Conservation (phyloP, 140 eudicot species). For the Cichorium intybus region DNA sequence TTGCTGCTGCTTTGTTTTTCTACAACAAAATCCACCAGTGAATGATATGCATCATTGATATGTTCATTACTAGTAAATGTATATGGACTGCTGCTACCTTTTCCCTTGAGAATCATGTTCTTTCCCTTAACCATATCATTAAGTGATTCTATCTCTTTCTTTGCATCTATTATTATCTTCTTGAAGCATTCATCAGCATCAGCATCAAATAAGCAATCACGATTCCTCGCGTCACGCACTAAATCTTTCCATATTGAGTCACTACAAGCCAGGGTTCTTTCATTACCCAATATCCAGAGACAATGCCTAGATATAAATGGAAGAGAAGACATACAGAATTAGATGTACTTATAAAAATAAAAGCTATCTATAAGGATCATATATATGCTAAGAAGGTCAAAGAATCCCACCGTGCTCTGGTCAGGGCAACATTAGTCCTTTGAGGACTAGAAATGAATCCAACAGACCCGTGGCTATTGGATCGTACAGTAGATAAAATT, state of each 20-base stretch:
- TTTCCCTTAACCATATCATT: conserved; percentile 50
- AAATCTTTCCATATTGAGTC: conserved; percentile 46
- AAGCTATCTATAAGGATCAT: too few species aligned
- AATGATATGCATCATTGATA: too few species aligned
- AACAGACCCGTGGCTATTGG: too few species aligned
- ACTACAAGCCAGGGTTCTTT: conserved; percentile 37
- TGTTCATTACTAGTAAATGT: background rate
- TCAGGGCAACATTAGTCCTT: too few species aligned
- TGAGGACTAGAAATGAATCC: too few species aligned
- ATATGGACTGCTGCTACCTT: background rate
- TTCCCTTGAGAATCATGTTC: conserved; percentile 3
- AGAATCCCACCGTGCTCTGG: conserved; percentile 62
- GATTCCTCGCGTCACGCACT: conserved; percentile 47
- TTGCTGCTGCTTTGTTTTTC: background rate
- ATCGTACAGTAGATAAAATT: too few species aligned
- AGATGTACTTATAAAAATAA: too few species aligned
- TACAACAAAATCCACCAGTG: too few species aligned
- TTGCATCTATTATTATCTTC: conserved; percentile 32
- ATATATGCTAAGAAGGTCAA: too few species aligned
- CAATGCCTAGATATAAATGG: too few species aligned
- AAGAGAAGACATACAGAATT: too few species aligned
- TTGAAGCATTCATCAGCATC: conserved; percentile 40
- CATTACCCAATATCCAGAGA: too few species aligned
- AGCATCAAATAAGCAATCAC: conserved; percentile 52
- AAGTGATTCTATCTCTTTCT: conserved; percentile 48